Evolutionary conservation across 495 filamentous ascomycete species (phyloP).

Genomic region (Podospora fimiseda): DNA sequence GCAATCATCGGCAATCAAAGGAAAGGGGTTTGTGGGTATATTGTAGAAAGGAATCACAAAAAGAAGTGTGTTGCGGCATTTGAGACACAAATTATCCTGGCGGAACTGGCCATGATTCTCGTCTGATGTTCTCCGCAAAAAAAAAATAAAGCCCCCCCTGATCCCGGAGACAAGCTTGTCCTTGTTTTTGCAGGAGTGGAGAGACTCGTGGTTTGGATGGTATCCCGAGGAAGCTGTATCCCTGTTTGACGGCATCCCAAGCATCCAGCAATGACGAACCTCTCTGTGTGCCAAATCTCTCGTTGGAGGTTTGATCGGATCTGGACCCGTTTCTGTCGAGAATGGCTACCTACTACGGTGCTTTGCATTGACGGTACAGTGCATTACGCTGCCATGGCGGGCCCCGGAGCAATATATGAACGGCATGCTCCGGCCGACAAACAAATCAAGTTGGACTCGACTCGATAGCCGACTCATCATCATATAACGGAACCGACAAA

Average conservation of each 20-base stretch:
- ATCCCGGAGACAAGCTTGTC: neutral
- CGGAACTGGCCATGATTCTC: constrained; percentile 1
- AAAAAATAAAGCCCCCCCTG: neutral
- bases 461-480: no score
- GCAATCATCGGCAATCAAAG: neutral
- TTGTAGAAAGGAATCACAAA: neutral
- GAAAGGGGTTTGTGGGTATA: neutral
- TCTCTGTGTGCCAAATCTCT: no score
- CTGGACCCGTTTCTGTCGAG: neutral
- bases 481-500: neutral
- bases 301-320: neutral
- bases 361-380: neutral
- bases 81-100: no score
- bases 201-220: neutral
- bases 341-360: neutral
- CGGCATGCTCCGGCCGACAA: neutral
- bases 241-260: neutral
- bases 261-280: no score
- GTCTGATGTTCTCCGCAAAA: constrained; percentile 7
- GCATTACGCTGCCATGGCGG: neutral
- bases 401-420: neutral
- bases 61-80: neutral
- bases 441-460: no score
- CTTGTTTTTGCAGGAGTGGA: neutral
- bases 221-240: constrained; percentile 1